A percentile compares a stretch with the other conserved stretches of the same genome.
Conservation (phyloP, 805 yeast genomes). For the Cyberlindnera mycetangii region DNA sequence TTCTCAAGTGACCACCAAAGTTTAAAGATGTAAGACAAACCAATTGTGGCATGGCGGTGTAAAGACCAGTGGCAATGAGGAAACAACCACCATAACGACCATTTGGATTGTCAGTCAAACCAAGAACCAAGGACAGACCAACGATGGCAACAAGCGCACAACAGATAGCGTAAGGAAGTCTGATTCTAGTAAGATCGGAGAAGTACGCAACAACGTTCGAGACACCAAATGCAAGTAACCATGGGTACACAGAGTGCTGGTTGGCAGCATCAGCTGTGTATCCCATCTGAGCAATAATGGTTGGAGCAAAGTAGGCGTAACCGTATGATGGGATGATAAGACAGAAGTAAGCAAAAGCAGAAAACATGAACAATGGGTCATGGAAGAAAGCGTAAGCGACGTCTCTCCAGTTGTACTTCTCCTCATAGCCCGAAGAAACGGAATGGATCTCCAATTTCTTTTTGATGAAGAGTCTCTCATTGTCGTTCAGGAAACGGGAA, state of each 20-base stretch:
- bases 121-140: conserved; percentile 35
- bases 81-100: conserved; percentile 41
- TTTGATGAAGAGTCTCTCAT: conserved; percentile 37
- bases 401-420: conserved; percentile 33
- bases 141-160: conserved; percentile 32
- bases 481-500: conserved; percentile 37
- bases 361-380: conserved; percentile 49
- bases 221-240: conserved; percentile 72
- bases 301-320: conserved; percentile 44
- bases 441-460: conserved; percentile 37
- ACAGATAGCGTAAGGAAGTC: conserved; percentile 41
- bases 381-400: conserved; percentile 40
- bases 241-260: conserved; percentile 80
- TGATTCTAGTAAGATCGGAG: conserved; percentile 52
- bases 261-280: conserved; percentile 72
- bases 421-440: conserved; percentile 36
- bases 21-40: conserved; percentile 38
- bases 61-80: conserved; percentile 37
- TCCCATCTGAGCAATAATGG: conserved; percentile 38
- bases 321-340: conserved; percentile 39
- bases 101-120: conserved; percentile 35
- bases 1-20: conserved; percentile 37
- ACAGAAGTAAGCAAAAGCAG: conserved; percentile 36
- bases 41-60: conserved; percentile 35
- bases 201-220: conserved; percentile 58